Conservation (phyloP, 176 grass and related monocot genomes). For the Oryza rufipogon region DNA sequence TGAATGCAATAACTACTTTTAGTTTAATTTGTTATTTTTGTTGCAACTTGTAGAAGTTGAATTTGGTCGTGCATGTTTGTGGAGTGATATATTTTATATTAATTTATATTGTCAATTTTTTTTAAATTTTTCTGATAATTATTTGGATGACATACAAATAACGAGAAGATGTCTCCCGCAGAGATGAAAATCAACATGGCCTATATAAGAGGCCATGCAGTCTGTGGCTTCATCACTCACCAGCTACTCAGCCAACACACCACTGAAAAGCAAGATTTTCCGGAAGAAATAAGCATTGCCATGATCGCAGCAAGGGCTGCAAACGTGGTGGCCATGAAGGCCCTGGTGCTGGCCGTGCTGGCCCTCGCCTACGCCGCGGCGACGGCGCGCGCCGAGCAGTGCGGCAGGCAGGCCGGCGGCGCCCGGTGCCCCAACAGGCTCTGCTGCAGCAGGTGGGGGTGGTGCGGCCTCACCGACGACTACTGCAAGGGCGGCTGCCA, state of each 20-base stretch:
- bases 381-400: background rate
- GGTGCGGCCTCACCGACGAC: constrained; percentile 11
- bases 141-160: no score
- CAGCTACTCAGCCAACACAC: background rate
- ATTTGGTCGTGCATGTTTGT: no score
- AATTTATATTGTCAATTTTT: no score
- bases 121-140: no score
- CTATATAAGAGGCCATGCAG: background rate
- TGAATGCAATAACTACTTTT: no score
- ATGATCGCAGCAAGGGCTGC: background rate
- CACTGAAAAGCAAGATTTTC: background rate
- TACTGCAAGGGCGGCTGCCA: constrained; percentile 18
- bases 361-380: constrained; percentile 15
- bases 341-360: background rate
- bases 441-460: background rate
- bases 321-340: background rate
- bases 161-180: no score
- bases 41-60: no score
- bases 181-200: no score
- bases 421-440: background rate
- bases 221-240: background rate
- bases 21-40: no score
- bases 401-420: background rate
- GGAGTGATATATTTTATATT: no score
- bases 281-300: background rate